Percentiles rank a stretch among this genome's conserved stretches.
Evolutionary conservation across 2,329 filamentous ascomycete species (phyloP).

Genomic region (Arthrinium phaeospermum): DNA sequence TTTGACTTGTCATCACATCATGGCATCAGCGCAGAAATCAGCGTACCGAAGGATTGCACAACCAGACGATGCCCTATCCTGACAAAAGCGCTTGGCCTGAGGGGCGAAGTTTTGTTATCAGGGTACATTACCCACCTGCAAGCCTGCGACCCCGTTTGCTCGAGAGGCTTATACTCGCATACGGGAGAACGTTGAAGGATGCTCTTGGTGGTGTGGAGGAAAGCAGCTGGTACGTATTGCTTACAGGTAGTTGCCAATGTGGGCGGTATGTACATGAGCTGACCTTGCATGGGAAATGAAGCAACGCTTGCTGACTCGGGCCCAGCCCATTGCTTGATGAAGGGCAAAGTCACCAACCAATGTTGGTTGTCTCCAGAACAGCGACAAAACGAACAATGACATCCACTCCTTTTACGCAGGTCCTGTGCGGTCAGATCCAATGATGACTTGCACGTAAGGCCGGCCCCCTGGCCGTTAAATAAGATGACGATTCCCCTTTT

Average conservation of each 20-base stretch:
- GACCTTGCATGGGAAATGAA: not conserved
- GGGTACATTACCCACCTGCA: not conserved
- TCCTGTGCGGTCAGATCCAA: not conserved
- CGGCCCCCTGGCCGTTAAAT: not conserved
- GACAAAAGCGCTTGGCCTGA: not conserved
- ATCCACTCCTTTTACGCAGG: not conserved
- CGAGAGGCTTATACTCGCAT: not conserved
- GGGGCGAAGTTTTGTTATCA: not conserved
- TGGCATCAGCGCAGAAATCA: not conserved
- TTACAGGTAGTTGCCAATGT: not conserved
- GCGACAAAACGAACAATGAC: not conserved
- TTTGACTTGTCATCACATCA: not conserved
- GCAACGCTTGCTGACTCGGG: not conserved
- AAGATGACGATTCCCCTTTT: constrained; percentile 13
- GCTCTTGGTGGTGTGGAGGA: not conserved
- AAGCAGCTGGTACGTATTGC: not conserved
- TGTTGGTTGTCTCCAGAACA: not conserved
- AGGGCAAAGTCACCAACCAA: not conserved
- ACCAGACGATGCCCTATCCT: not conserved
- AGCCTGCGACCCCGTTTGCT: not conserved
- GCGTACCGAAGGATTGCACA: not conserved
- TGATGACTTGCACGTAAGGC: not conserved
- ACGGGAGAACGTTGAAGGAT: not conserved
- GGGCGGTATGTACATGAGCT: not conserved
- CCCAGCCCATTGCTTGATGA: not conserved